Conservation (phyloP, 2,329 filamentous ascomycete genomes). For the Cryphonectria radicalis region DNA sequence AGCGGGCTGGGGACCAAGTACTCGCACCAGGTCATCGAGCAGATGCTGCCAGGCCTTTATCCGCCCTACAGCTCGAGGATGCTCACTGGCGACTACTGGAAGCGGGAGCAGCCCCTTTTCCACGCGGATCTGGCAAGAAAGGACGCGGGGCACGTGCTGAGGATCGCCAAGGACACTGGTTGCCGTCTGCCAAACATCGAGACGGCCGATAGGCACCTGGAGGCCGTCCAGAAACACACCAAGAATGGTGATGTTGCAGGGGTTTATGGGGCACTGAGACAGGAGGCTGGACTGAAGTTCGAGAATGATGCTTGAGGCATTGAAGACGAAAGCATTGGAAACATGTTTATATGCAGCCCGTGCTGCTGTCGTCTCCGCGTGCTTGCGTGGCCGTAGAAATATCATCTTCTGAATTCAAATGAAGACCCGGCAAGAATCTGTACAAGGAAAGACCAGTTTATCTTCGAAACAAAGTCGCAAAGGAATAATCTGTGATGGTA, state of each 20-base stretch:
- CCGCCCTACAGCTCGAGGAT: constrained; percentile 76
- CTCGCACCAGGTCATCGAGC: constrained; percentile 72
- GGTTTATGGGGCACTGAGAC: constrained; percentile 79
- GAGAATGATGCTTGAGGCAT: constrained; percentile 57
- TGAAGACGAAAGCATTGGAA: neutral
- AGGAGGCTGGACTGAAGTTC: constrained; percentile 75
- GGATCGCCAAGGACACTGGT: constrained; percentile 66
- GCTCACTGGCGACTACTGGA: constrained; percentile 75
- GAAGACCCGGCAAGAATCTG: no score
- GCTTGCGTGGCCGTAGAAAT: neutral
- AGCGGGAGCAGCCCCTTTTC: constrained; percentile 79
- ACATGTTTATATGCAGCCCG: neutral
- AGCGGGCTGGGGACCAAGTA: constrained; percentile 72
- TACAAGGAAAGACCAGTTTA: neutral
- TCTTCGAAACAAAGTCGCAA: neutral
- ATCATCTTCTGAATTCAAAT: neutral
- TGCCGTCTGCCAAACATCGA: constrained; percentile 67
- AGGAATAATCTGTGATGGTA: neutral
- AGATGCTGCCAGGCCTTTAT: constrained; percentile 77
- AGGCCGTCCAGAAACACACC: constrained; percentile 66
- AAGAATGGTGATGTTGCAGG: constrained; percentile 77
- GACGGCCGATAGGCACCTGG: constrained; percentile 70
- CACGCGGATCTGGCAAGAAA: constrained; percentile 82
- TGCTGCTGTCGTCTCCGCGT: neutral
- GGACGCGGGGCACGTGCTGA: constrained; percentile 75